Percentiles rank a stretch among this genome's conserved stretches.
These are phyloP conservation scores for Hypoxylon rickii DNA, from an alignment of 495 filamentous ascomycete species.

Conservation along the genomic window DNA sequence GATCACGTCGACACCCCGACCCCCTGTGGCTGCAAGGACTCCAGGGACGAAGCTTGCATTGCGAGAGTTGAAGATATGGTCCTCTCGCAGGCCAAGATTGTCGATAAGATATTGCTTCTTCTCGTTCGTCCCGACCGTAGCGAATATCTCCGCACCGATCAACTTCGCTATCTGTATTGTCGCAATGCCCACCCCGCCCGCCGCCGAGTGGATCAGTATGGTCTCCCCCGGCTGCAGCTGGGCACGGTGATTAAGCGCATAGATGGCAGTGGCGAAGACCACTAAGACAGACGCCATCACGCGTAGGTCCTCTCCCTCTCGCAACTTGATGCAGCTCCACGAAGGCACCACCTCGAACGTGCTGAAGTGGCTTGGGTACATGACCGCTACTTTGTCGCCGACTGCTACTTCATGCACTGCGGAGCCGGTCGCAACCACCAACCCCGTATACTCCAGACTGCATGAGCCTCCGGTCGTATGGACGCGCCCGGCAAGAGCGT, in stretches of 20 bases:
- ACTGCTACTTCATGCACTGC: conserved; percentile 41
- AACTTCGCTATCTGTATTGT: conserved; percentile 53
- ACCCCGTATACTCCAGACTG: conserved; percentile 50
- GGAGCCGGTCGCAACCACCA: conserved; percentile 50
- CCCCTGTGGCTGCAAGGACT: conserved; percentile 48
- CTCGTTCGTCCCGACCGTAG: conserved; percentile 48
- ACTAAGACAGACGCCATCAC: conserved; percentile 42
- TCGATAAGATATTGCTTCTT: conserved; percentile 48
- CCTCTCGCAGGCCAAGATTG: conserved; percentile 45
- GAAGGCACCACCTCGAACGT: conserved; percentile 35
- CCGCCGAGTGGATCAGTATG: conserved; percentile 58
- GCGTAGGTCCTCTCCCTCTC: conserved; percentile 36
- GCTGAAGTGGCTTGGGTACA: conserved; percentile 38
- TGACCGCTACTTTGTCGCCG: conserved; percentile 44
- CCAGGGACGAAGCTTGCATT: conserved; percentile 41
- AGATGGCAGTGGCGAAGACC: conserved; percentile 55
- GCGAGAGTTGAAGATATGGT: conserved; percentile 53
- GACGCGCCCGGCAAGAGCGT: conserved; percentile 3
- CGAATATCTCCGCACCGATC: conserved; percentile 54
- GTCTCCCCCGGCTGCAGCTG: conserved; percentile 46
- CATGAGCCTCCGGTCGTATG: conserved; percentile 36
- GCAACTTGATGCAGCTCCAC: conserved; percentile 35
- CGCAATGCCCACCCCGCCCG: conserved; percentile 57
- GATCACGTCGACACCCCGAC: conserved; percentile 56
- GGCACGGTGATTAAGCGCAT: conserved; percentile 43